These are phyloP conservation scores for Bretschneidera sinensis DNA, from an alignment of 345 rosid genomes.

Conservation along the genomic window DNA sequence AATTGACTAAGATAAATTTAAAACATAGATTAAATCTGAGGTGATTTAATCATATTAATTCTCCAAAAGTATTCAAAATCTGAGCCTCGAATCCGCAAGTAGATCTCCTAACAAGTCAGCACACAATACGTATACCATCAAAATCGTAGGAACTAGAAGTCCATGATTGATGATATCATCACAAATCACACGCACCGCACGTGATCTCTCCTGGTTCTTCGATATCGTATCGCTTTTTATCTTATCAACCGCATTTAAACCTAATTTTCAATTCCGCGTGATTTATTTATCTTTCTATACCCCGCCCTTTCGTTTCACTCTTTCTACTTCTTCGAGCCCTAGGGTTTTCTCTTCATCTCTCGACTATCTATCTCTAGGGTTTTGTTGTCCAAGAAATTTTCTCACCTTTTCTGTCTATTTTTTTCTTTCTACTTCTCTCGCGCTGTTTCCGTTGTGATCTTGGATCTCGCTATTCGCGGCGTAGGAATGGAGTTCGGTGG, in stretches of 20 bases:
- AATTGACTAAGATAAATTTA: no score
- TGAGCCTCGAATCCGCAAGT: no score
- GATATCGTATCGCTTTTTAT: background rate
- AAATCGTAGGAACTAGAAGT: no score
- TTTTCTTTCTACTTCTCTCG: background rate
- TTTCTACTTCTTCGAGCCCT: background rate
- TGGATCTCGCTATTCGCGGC: constrained; percentile 13
- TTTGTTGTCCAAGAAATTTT: background rate
- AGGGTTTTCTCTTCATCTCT: no score
- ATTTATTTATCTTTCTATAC: background rate
- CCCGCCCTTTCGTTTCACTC: background rate
- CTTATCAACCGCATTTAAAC: constrained; percentile 15
- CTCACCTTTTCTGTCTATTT: background rate
- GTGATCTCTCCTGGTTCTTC: background rate
- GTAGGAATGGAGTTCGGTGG: constrained; percentile 41
- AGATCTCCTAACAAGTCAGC: no score
- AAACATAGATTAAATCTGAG: no score
- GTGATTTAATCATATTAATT: no score
- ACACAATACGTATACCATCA: no score
- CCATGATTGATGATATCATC: background rate
- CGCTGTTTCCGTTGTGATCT: no score
- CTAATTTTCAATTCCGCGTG: constrained; percentile 12
- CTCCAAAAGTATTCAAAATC: no score
- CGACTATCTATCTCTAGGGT: no score
- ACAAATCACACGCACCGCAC: background rate